These are phyloP conservation scores for Fonsecaea nubica DNA, from an alignment of 2,329 filamentous ascomycete genomes.

Conservation along the genomic window DNA sequence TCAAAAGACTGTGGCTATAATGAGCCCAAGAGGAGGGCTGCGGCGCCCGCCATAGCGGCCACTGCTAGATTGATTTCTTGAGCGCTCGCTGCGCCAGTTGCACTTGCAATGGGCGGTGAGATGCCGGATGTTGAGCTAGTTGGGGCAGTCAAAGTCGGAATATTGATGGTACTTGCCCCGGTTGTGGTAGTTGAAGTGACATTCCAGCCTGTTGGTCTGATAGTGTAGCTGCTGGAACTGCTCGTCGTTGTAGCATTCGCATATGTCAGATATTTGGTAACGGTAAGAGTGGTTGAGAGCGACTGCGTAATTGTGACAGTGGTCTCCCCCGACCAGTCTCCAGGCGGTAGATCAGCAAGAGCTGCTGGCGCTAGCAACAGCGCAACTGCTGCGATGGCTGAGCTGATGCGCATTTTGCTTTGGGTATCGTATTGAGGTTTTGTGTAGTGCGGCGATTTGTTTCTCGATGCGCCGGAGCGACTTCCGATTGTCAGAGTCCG, in stretches of 20 bases:
- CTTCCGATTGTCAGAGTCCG: not conserved
- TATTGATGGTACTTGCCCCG: constrained; percentile 22
- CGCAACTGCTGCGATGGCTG: constrained; percentile 26
- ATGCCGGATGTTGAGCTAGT: constrained; percentile 18
- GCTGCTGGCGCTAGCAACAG: constrained; percentile 27
- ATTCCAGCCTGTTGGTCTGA: constrained; percentile 27
- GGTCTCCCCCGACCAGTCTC: constrained; percentile 28
- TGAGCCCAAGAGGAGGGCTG: constrained; percentile 34
- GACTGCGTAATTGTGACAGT: constrained; percentile 33
- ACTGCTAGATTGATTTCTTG: constrained; percentile 33
- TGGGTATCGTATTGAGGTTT: constrained; percentile 8
- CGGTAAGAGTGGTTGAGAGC: constrained; percentile 32
- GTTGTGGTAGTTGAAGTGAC: constrained; percentile 14
- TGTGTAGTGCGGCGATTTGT: not conserved
- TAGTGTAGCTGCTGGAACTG: constrained; percentile 14
- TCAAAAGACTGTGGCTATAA: constrained; percentile 26
- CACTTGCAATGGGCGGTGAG: constrained; percentile 31
- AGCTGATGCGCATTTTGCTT: constrained; percentile 34
- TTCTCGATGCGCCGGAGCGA: not conserved
- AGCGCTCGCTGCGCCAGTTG: constrained; percentile 31
- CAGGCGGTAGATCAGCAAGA: constrained; percentile 23
- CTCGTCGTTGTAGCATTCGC: constrained; percentile 29
- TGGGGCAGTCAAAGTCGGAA: constrained; percentile 25
- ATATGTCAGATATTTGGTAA: constrained; percentile 35
- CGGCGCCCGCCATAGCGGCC: constrained; percentile 37